Evolutionary conservation across 495 filamentous ascomycete genomes (phyloP), one percentile per base, ranked within the genome.

Genomic region (Xylaria flabelliformis): DNA sequence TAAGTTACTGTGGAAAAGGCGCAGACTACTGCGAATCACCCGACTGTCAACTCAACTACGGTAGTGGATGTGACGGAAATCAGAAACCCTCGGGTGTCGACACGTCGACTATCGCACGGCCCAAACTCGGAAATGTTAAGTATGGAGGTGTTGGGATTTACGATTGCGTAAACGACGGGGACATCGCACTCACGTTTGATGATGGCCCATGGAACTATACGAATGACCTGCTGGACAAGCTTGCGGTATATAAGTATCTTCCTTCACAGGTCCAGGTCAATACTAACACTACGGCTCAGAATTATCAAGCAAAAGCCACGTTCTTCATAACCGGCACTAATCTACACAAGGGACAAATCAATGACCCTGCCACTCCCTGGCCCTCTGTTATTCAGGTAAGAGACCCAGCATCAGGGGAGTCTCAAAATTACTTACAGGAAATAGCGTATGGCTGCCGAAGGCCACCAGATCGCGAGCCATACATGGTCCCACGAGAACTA

Each of bases 391-490:
- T 96, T 71, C 81, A 81, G 75, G 85, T 86, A 78, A 55, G 59
- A 4, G 34, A 46, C 32, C 36, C 24, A 21, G 8, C 19, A 77
- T 63, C 62, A 58, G 9, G n/a, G 48, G 55, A 21, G 24, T 53
- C 21, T 26, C 46, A 66, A n/a, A 17, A 62, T 29, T 73, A 64
- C 75, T 83, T 62, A 85, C 76, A 46, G 26, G 15, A 13, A 21
- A 34, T 70, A 88, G 82, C 90, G 92, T 72, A 93, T 91, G 91
- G 79, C 84, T 72, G 80, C 80, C 55, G 76, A 84, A 72, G 93
- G 93, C n/a, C 94, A 97, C 77, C 94, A 96, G 78, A 84, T 97
- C 67, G 93, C 91, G 39, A 92, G 90, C 74, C 94, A 97, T 74
- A 96, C 92, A 1, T 97, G 93, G 93, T 92, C 91, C 50, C 94